phyloP scores from a whole-genome alignment of 2,329 filamentous ascomycete genomes.

The Apiospora malaysiana region DNA sequence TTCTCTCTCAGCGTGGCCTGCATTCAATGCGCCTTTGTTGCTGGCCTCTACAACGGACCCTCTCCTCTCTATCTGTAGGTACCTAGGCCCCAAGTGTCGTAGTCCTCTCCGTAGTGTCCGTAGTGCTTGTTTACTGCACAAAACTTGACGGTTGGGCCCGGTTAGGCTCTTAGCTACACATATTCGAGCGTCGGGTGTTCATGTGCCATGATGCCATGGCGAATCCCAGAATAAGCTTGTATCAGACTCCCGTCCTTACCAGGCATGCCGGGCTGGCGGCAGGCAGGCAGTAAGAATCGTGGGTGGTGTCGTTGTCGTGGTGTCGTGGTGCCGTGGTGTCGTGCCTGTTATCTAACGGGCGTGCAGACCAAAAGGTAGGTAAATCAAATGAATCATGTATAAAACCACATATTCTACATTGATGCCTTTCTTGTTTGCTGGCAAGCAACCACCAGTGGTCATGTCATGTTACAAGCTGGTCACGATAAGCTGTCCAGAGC shows the following conservation, averaged over 20 bases:
- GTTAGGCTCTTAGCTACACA: neutral
- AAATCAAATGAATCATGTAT: too few relatives aligned
- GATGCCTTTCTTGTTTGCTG: neutral
- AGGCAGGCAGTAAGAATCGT: neutral
- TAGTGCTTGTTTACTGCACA: neutral
- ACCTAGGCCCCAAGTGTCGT: neutral
- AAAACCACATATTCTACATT: too few relatives aligned
- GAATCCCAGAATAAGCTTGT: neutral
- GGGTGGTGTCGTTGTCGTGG: neutral
- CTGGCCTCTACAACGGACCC: too few relatives aligned
- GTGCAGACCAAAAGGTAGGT: neutral
- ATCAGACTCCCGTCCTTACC: neutral
- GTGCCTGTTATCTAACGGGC: neutral
- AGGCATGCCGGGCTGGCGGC: neutral
- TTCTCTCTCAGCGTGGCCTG: constrained; percentile 9
- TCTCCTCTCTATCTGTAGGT: neutral
- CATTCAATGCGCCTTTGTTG: constrained; percentile 6
- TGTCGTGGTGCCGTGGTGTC: neutral
- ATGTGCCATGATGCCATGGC: neutral
- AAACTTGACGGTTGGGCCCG: constrained; percentile 4
- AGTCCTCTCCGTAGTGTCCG: neutral
- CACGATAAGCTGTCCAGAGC: neutral
- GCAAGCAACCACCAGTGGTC: neutral
- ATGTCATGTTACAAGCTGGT: neutral
- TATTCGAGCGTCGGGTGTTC: neutral